Conservation (phyloP, 495 filamentous ascomycete genomes). For the Hypomontagnella submonticulosa region DNA sequence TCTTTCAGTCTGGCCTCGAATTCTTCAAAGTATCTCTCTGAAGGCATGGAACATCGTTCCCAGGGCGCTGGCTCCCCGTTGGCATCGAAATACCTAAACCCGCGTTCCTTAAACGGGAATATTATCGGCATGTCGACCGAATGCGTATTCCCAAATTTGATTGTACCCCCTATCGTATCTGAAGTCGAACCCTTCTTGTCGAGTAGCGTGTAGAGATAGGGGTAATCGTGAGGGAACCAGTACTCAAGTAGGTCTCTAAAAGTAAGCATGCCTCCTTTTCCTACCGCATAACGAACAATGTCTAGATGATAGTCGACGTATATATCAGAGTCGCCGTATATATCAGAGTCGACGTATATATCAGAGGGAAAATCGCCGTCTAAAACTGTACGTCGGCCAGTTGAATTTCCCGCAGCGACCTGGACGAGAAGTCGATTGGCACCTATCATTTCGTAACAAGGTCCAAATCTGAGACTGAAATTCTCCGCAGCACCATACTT, state of each 20-base stretch:
- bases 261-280: constrained; percentile 5
- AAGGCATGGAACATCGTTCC: constrained; percentile 10
- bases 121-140: not conserved
- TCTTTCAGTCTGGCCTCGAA: constrained; percentile 14
- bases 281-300: constrained; percentile 17
- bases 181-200: not conserved
- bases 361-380: not conserved
- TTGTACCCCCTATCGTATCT: not conserved
- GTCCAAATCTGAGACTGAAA: constrained; percentile 4
- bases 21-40: constrained; percentile 9
- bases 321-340: not conserved
- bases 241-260: constrained; percentile 16
- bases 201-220: constrained; percentile 2
- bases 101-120: constrained; percentile 6
- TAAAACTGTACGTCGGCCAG: not conserved
- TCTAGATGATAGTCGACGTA: constrained; percentile 23
- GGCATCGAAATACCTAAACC: too few relatives aligned
- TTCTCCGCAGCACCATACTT: constrained; percentile 5
- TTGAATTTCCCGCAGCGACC: not conserved
- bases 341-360: constrained; percentile 10
- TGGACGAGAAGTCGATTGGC: constrained; percentile 7
- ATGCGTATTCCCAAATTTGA: not conserved
- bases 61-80: not conserved
- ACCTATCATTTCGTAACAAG: constrained; percentile 18
- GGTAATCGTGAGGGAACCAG: constrained; percentile 16